Evolutionary conservation across 1,284 basidiomycete genomes (phyloP).

Genomic region (Marasmius oreades): DNA sequence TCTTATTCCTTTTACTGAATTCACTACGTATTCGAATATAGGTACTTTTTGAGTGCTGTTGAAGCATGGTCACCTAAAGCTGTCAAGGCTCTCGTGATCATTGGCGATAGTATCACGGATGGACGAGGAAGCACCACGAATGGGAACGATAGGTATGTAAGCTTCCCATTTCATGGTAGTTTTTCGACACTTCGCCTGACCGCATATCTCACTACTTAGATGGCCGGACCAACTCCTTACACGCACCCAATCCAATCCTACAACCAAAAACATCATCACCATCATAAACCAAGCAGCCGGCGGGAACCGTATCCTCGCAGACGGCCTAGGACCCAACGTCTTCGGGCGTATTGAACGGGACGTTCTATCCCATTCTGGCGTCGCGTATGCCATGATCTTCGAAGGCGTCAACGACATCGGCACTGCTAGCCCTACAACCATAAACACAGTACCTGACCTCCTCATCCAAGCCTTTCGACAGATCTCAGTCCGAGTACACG

Average conservation of each 20-base stretch:
- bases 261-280: conserved; percentile 30
- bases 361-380: conserved; percentile 42
- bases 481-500: conserved; percentile 39
- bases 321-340: conserved; percentile 45
- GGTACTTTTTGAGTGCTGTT: conserved; percentile 42
- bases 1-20: too few relatives aligned
- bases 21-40: too few relatives aligned
- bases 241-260: conserved; percentile 34
- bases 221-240: conserved; percentile 47
- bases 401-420: conserved; percentile 55
- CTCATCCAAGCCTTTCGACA: conserved; percentile 44
- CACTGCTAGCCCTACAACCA: conserved; percentile 29
- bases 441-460: conserved; percentile 32
- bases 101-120: conserved; percentile 52
- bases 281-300: conserved; percentile 48
- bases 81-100: conserved; percentile 34
- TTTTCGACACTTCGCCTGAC: too few relatives aligned
- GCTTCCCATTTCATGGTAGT: not conserved
- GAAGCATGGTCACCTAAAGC: conserved; percentile 34
- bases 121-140: conserved; percentile 35
- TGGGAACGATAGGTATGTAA: conserved; percentile 33
- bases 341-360: conserved; percentile 47
- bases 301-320: conserved; percentile 47
- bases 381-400: conserved; percentile 45
- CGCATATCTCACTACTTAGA: conserved; percentile 18